Evolutionary conservation across 495 filamentous ascomycete genomes (phyloP).

Genomic region (Astrothelium subdiscretum): DNA sequence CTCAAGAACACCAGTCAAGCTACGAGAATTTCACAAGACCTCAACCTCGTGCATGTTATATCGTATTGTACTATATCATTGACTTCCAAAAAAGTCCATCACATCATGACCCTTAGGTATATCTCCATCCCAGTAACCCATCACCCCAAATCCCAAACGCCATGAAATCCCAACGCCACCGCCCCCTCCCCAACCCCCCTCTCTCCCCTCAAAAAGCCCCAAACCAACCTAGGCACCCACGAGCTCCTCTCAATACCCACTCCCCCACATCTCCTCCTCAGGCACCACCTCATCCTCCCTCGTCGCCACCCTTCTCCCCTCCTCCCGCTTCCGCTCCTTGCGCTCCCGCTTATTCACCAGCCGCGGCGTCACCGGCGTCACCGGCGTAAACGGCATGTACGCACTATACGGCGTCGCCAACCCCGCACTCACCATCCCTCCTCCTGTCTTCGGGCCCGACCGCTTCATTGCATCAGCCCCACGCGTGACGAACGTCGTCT

Average conservation of each 20-base stretch:
- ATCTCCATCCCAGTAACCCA: too few species aligned
- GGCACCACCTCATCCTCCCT: conserved; percentile 48
- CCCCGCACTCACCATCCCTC: conserved; percentile 43
- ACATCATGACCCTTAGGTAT: neutral
- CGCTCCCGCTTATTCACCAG: conserved; percentile 61
- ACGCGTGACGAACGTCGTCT: conserved; percentile 42
- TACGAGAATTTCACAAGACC: neutral
- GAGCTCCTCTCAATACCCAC: conserved; percentile 17
- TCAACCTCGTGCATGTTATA: neutral
- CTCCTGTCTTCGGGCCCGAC: neutral
- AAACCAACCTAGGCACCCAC: too few species aligned
- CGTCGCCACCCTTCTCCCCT: conserved; percentile 41
- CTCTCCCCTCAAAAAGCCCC: neutral
- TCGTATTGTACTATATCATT: neutral
- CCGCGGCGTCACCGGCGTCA: conserved; percentile 77
- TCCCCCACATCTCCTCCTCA: conserved; percentile 48
- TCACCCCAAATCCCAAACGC: neutral
- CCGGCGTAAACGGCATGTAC: conserved; percentile 83
- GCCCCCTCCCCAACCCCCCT: neutral
- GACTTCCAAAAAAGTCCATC: neutral
- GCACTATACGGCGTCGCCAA: conserved; percentile 75
- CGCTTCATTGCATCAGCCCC: conserved; percentile 31
- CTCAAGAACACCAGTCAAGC: neutral
- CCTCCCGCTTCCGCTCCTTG: conserved; percentile 51
- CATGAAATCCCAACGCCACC: neutral